Evolutionary conservation across 495 filamentous ascomycete genomes (phyloP).

Genomic region (Trichoderma asperelloides): DNA sequence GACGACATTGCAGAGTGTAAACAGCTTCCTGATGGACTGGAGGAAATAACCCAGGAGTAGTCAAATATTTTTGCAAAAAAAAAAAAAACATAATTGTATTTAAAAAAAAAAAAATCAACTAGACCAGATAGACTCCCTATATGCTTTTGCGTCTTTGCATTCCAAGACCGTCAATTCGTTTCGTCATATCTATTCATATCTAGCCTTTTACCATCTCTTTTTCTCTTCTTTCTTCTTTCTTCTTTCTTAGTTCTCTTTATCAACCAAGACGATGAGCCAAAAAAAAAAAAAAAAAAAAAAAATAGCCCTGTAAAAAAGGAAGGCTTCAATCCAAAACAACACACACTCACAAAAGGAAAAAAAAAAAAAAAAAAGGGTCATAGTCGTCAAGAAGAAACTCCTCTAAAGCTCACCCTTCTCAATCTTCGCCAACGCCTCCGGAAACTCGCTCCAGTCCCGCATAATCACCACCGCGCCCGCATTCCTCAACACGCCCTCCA

Average conservation of each 20-base stretch:
- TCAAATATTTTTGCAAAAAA: neutral
- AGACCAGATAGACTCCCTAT: too few species aligned
- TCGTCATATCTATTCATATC: neutral
- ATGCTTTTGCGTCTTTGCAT: neutral
- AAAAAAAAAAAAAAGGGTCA: neutral
- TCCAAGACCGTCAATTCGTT: neutral
- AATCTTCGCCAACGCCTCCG: slow-evolving; percentile 56
- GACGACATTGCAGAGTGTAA: slow-evolving; percentile 75
- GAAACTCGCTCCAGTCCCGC: slow-evolving; percentile 80
- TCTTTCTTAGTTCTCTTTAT: neutral
- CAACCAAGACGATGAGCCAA: neutral
- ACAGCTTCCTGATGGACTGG: slow-evolving; percentile 72
- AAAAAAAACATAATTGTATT: neutral
- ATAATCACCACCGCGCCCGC: slow-evolving; percentile 69
- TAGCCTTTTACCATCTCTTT: neutral
- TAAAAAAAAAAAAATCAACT: too few species aligned
- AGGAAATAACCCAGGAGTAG: neutral
- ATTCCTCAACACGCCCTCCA: slow-evolving; percentile 59
- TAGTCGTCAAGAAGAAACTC: neutral
- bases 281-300: too few species aligned
- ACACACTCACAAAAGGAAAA: neutral
- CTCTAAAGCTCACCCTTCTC: slow-evolving; percentile 32
- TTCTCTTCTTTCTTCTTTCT: neutral
- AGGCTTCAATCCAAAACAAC: neutral
- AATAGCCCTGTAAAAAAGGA: too few species aligned